A percentile compares a stretch with the other conserved stretches of the same genome.
Evolutionary conservation across 352 stramenopile species (phyloP).

Genomic region (Pseudoperonospora humuli): DNA sequence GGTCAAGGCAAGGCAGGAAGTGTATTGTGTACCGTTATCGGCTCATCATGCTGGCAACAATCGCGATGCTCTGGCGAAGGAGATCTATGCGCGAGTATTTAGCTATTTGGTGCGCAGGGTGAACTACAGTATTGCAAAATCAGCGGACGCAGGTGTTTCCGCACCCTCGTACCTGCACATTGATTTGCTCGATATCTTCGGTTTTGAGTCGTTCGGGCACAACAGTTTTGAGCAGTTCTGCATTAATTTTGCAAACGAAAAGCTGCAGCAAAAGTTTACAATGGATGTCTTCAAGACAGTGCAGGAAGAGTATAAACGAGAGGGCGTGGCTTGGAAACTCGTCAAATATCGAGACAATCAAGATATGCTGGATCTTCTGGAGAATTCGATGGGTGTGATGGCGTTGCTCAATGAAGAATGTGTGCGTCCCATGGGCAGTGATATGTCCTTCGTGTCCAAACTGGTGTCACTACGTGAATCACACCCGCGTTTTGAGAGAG

Average conservation of each 20-base stretch:
- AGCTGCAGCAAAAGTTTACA: conserved; percentile 90
- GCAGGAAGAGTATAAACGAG: conserved; percentile 73
- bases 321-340: conserved; percentile 72
- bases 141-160: conserved; percentile 12
- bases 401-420: conserved; percentile 89
- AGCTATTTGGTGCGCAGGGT: conserved; percentile 89
- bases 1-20: conserved; percentile 72
- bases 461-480: conserved; percentile 77
- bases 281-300: conserved; percentile 84
- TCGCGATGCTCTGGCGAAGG: conserved; percentile 92
- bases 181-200: conserved; percentile 95
- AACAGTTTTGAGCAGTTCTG: conserved; percentile 95
- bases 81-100: conserved; percentile 93
- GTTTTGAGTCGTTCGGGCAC: conserved; percentile 92
- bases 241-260: conserved; percentile 95
- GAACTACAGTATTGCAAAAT: conserved; percentile 76
- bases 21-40: conserved; percentile 75
- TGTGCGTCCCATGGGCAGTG: conserved; percentile 80
- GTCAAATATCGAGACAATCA: conserved; percentile 87
- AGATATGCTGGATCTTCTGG: conserved; percentile 84
- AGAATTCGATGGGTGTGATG: conserved; percentile 87
- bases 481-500: conserved; percentile 71
- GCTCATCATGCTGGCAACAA: conserved; percentile 71
- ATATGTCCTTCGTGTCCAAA: conserved; percentile 85
- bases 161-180: conserved; percentile 76